phyloP scores from a whole-genome alignment of 164 flowering plant species.

The Taxillus chinensis region DNA sequence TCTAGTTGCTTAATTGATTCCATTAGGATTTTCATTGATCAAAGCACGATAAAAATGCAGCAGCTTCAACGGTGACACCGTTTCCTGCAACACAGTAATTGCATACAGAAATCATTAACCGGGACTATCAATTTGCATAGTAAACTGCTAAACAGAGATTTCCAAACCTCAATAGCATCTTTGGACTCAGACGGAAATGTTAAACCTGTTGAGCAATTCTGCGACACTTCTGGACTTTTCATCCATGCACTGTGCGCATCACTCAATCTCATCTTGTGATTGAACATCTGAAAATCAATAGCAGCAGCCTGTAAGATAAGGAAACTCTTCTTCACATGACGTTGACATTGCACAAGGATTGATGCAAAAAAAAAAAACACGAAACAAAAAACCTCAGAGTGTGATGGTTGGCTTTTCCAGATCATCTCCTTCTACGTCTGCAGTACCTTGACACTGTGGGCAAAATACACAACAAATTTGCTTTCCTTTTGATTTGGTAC shows the following conservation, averaged over 20 bases:
- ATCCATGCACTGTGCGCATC: conserved; percentile 73
- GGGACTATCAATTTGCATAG: no score
- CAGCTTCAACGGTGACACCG: conserved; percentile 34
- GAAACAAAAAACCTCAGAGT: conserved; percentile 51
- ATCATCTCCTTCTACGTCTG: conserved; percentile 39
- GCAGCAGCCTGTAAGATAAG: neutral
- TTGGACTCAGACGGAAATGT: conserved; percentile 35
- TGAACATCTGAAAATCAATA: conserved; percentile 54
- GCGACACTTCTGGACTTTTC: conserved; percentile 59
- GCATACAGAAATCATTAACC: neutral
- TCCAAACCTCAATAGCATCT: conserved; percentile 41
- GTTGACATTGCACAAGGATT: neutral
- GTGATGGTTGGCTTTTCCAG: conserved; percentile 42
- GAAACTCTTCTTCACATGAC: neutral
- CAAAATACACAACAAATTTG: conserved; percentile 55
- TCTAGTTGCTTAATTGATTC: neutral
- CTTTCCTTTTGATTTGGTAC: conserved; percentile 3
- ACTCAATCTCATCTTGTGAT: conserved; percentile 44
- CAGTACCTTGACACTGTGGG: conserved; percentile 94
- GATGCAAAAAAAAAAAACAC: neutral
- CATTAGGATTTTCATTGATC: conserved; percentile 8
- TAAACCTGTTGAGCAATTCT: conserved; percentile 81
- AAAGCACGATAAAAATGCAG: conserved; percentile 38
- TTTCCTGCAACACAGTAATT: conserved; percentile 32
- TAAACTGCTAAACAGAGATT: neutral